Evolutionary conservation across 192 early-diverging fungal species (phyloP), one percentile per base, ranked within the genome.

Genomic region (Umbelopsis ramanniana): DNA sequence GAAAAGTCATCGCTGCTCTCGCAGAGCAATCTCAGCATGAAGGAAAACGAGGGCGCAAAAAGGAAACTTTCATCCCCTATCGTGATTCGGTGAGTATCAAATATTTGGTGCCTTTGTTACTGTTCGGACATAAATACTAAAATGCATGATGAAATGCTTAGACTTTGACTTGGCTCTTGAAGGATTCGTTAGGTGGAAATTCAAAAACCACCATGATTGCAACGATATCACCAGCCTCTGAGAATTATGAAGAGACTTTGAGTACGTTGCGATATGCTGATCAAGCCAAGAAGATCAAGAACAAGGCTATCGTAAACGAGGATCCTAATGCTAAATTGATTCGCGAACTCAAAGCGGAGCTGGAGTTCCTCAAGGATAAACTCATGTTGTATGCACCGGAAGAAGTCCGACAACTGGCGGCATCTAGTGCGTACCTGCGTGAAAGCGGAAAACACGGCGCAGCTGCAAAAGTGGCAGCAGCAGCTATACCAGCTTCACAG

Each of bases 1-100:
- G 96, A 7, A 98, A 98, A 76, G 96, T 98, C 47, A 98, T 98
- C 46, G 92, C 93, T 11, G 91, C 91, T n/a, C 81, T 98, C 40
- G 93, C 94, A 21, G 94, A 92, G 52, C 84, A 85, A 40, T 85
- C 86, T 14, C 12, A 52, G 37, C 29, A 77, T 67, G 50, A 40
- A 66, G 48, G 22, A 52, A 67, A 79, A 48, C 76, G 81, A 47
- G 70, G 66, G 8, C 76, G 71, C 38, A 83, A 79, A 17, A 73
- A 66, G 33, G 84, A 85, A 57, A n/a, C 66, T 1, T 94, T 91
- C 77, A 87, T 98, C 10, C 95, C 95, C 2, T 98, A 97, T 79
- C 86, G 96, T 33, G 96, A 98, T 78, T 97, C 95, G 24, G 91
- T 93, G 79, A 68, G 76, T 17, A 7, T 0, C 6, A 0, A 15